Evolutionary conservation across 169 alveolate genomes (phyloP), one percentile per base, ranked within the genome.

Genomic region (Miamiensis avidus): DNA sequence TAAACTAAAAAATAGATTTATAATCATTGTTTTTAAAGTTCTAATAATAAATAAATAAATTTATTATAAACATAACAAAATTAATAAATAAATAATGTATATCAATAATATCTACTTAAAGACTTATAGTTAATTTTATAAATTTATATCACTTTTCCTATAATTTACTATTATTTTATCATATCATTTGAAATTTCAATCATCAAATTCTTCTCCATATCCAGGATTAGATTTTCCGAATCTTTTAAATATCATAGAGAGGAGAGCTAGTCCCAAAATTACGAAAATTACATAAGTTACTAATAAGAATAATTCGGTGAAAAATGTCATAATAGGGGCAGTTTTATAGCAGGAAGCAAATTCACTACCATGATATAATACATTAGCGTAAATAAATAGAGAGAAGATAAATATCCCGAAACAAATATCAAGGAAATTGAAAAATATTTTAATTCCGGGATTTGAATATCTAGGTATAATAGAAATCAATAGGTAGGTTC

Each of bases 401-500:
- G 74, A 65, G n/a, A 64, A 75, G 25, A 86, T 65, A 31, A 75
- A 86, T 34, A 86, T 76, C n/a, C 75, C 83, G 84, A 81, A 86
- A 81, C 86, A 81, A 4, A 81, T 75, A 64, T 86, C 90, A 64
- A 86, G 81, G 82, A 86, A 86, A 64, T 86, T 81, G 29, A 86
- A 86, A 76, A 86, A 86, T 20, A 86, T 49, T 78, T 77, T 86
- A 4, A 86, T 86, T 34, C 78, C 90, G 31, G 82, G 73, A 75
- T 86, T 86, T 74, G 73, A 65, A 65, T 85, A 85, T 79, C 82
- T 85, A 29, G 90, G 87, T 0, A 86, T 81, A 74, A 86, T 64
- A 1, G 87, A 79, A 25, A 86, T 86, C 34, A 81, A 82, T 64
- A 81, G 72, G 25, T 86, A 86, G 20, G 90, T 86, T 34, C 90